A percentile compares a stretch with the other conserved stretches of the same genome.
phyloP scores from a whole-genome alignment of 2,329 filamentous ascomycete genomes.

The Alternaria triticina region DNA sequence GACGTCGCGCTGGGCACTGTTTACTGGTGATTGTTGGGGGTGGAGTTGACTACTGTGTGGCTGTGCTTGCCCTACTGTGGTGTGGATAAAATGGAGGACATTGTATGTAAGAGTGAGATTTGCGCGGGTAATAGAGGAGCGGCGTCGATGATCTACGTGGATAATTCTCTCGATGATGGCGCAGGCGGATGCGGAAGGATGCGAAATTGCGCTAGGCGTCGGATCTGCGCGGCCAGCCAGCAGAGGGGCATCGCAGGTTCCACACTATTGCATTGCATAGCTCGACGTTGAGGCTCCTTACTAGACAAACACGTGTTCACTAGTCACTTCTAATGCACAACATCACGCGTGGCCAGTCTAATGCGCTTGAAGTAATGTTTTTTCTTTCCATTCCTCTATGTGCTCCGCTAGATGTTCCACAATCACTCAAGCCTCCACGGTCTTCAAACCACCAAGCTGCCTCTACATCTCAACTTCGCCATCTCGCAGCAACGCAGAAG shows the following conservation, averaged over 20 bases:
- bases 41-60: neutral
- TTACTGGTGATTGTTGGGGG: neutral
- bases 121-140: neutral
- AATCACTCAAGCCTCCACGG: constrained; percentile 2
- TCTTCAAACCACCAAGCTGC: neutral
- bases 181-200: neutral
- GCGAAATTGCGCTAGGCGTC: neutral
- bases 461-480: neutral
- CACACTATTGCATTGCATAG: neutral
- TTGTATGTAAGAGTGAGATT: neutral
- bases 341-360: neutral
- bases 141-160: constrained; percentile 5
- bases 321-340: neutral
- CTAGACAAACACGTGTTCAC: neutral
- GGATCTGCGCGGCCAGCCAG: constrained; percentile 3
- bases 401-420: constrained; percentile 15
- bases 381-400: constrained; percentile 22
- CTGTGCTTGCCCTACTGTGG: neutral
- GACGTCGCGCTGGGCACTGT: constrained; percentile 3
- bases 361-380: neutral
- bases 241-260: neutral
- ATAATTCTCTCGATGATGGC: neutral
- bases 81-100: neutral
- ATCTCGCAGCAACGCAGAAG: constrained; percentile 6
- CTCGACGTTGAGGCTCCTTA: neutral